Evolutionary conservation across 345 rosid genomes (phyloP).

Genomic region (Gossypium raimondii): DNA sequence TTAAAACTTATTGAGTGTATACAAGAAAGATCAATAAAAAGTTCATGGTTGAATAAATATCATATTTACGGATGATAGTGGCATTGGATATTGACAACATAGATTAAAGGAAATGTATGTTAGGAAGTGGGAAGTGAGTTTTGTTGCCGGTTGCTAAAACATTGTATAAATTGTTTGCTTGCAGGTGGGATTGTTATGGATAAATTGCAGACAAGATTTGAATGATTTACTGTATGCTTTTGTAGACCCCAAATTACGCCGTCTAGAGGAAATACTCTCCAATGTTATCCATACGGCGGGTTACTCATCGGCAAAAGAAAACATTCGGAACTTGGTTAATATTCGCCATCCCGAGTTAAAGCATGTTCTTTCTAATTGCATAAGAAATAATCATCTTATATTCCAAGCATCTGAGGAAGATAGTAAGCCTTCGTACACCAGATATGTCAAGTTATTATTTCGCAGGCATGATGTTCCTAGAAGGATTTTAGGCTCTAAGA

Average conservation of each 20-base stretch:
- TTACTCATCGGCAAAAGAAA: conserved; percentile 28
- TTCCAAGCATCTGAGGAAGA: conserved; percentile 33
- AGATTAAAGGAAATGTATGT: neutral
- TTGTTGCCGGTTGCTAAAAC: neutral
- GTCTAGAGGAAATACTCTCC: conserved; percentile 30
- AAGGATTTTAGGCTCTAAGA: conserved; percentile 37
- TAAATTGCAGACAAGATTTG: conserved; percentile 57
- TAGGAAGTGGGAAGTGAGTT: neutral
- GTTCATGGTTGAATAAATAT: neutral
- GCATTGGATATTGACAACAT: conserved; percentile 3
- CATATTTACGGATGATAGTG: neutral
- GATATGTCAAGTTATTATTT: conserved; percentile 30
- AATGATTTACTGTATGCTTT: conserved; percentile 43
- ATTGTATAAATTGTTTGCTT: conserved; percentile 21
- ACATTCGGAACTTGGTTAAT: conserved; percentile 37
- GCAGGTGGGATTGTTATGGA: conserved; percentile 61
- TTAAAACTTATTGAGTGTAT: neutral
- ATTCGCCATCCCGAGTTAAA: conserved; percentile 38
- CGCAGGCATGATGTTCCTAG: conserved; percentile 31
- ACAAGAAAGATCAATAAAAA: too few species aligned
- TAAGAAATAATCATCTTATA: conserved; percentile 40
- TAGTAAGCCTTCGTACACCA: conserved; percentile 29
- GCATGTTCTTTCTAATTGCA: conserved; percentile 50
- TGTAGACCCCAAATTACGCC: conserved; percentile 40
- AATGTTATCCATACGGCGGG: conserved; percentile 22